Evolutionary conservation across 2,329 filamentous ascomycete genomes (phyloP).

Genomic region (Daldinia sp.): DNA sequence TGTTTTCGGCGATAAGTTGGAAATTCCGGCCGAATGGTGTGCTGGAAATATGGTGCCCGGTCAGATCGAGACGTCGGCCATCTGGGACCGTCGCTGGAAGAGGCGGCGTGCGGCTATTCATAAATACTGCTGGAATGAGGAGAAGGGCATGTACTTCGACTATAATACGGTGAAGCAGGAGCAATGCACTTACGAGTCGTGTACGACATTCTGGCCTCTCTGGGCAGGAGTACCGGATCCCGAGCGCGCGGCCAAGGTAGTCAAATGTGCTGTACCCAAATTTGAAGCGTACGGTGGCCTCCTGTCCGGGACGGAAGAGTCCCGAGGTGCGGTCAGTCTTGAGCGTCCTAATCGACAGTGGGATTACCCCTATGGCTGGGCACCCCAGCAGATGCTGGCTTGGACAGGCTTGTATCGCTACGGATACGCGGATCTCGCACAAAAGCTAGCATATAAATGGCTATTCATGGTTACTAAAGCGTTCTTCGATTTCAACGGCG

Average conservation of each 20-base stretch:
- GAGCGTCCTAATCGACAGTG: constrained; percentile 94
- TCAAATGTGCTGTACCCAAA: constrained; percentile 80
- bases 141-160: constrained; percentile 96
- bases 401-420: constrained; percentile 94
- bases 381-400: constrained; percentile 96
- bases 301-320: constrained; percentile 88
- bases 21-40: constrained; percentile 85
- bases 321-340: constrained; percentile 79
- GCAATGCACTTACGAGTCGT: constrained; percentile 85
- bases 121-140: constrained; percentile 92
- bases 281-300: constrained; percentile 91
- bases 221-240: constrained; percentile 92
- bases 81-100: constrained; percentile 90
- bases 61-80: constrained; percentile 80
- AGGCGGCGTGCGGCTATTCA: constrained; percentile 86
- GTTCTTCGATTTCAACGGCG: constrained; percentile 97
- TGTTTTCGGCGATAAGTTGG: constrained; percentile 82
- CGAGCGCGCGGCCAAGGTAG: constrained; percentile 83
- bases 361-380: constrained; percentile 99
- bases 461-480: constrained; percentile 98
- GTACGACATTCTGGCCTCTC: constrained; percentile 96
- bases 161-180: constrained; percentile 87
- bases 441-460: constrained; percentile 94
- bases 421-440: constrained; percentile 88
- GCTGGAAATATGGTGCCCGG: constrained; percentile 71